Conservation (phyloP, 768 basidiomycete genomes). For the Suillus tomentosus region DNA sequence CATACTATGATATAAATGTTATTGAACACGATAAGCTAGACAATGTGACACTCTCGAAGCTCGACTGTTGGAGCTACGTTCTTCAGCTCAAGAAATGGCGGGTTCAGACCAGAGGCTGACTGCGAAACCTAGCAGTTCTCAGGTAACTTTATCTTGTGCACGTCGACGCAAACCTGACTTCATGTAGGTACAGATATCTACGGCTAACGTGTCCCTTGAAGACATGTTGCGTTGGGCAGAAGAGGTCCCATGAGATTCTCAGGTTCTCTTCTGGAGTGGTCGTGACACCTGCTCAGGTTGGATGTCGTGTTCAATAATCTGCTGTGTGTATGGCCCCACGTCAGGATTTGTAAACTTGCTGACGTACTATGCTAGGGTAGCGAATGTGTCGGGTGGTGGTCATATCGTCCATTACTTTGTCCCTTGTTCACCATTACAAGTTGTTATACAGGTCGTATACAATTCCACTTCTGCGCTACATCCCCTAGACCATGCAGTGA, state of each 20-base stretch:
- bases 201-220: conserved; percentile 22
- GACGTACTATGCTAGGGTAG: not conserved
- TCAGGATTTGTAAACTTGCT: not conserved
- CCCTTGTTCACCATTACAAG: not conserved
- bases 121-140: not conserved
- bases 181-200: not conserved
- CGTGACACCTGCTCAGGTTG: not conserved
- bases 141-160: not conserved
- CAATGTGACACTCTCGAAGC: conserved; percentile 74
- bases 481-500: not conserved
- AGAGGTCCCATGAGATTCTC: conserved; percentile 32
- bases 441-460: not conserved
- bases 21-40: conserved; percentile 35
- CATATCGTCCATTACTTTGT: not conserved
- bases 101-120: not conserved
- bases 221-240: conserved; percentile 65
- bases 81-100: conserved; percentile 20
- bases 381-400: not conserved
- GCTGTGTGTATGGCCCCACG: too few species aligned
- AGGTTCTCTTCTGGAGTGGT: not conserved
- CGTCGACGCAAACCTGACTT: not conserved
- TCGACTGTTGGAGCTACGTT: conserved; percentile 58
- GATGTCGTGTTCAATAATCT: not conserved
- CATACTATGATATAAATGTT: not conserved
- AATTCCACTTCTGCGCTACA: not conserved